A percentile compares a stretch with the other conserved stretches of the same genome.
phyloP scores from a whole-genome alignment of 2,329 filamentous ascomycete species.

The Phyllosticta citribraziliensis region DNA sequence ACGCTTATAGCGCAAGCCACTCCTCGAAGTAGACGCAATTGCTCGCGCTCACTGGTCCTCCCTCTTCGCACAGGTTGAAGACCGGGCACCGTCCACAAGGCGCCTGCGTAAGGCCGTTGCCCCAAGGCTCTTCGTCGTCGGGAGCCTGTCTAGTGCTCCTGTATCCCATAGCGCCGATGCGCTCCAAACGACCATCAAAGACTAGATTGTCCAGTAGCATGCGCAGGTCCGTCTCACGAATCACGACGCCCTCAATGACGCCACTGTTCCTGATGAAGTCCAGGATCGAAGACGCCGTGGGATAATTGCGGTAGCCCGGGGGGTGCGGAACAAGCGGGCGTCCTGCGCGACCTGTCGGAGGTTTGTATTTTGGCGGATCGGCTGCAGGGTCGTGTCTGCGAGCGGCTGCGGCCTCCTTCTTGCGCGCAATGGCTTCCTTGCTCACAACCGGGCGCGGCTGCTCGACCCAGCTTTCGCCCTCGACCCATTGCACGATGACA shows the following conservation, averaged over 20 bases:
- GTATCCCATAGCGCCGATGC: conserved; percentile 43
- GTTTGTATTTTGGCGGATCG: conserved; percentile 16
- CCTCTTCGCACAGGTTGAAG: conserved; percentile 83
- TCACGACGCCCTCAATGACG: conserved; percentile 54
- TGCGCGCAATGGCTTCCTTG: conserved; percentile 20
- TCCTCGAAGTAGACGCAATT: conserved; percentile 86
- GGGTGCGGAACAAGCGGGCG: conserved; percentile 39
- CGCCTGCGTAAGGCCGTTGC: conserved; percentile 74
- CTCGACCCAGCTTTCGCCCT: conserved; percentile 60
- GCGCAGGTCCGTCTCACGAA: conserved; percentile 63
- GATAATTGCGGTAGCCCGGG: conserved; percentile 65
- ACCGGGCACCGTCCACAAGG: conserved; percentile 90
- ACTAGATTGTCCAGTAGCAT: conserved; percentile 81
- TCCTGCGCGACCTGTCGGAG: conserved; percentile 16
- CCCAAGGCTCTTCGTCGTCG: conserved; percentile 28
- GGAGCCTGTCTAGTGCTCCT: conserved; percentile 33
- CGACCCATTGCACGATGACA: conserved; percentile 64
- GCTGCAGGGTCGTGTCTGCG: conserved; percentile 19
- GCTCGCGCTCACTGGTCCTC: conserved; percentile 78
- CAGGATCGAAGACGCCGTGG: conserved; percentile 70
- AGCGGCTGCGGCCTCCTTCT: conserved; percentile 19
- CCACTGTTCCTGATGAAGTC: conserved; percentile 58
- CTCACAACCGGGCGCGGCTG: conserved; percentile 25
- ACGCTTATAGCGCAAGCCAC: conserved; percentile 49
- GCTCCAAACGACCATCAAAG: conserved; percentile 76